Evolutionary conservation across 1,139 yeast genomes (phyloP).

Genomic region (Yamadazyma buinensis): DNA sequence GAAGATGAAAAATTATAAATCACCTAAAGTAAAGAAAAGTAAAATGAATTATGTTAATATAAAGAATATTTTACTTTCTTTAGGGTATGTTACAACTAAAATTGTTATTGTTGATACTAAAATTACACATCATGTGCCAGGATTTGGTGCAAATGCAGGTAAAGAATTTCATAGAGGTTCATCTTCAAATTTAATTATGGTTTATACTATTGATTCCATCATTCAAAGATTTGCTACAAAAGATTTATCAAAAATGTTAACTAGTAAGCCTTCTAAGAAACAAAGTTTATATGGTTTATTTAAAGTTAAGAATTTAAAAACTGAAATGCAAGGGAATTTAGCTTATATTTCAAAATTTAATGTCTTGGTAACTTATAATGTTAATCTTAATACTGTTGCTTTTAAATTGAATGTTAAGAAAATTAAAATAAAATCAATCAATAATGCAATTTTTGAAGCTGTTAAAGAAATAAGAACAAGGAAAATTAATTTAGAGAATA

Average conservation of each 20-base stretch:
- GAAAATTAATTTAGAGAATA: conserved; percentile 23
- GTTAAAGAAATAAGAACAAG: conserved; percentile 33
- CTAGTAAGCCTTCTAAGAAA: conserved; percentile 5
- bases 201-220: conserved; percentile 22
- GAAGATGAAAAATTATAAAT: conserved; percentile 5
- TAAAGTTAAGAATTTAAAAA: conserved; percentile 29
- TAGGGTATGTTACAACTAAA: conserved; percentile 22
- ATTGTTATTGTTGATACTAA: conserved; percentile 31
- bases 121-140: conserved; percentile 30
- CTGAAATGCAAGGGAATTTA: conserved; percentile 32
- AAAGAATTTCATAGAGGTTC: conserved; percentile 28
- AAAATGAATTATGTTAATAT: conserved; percentile 7
- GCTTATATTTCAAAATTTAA: conserved; percentile 27
- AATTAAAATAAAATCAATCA: conserved; percentile 32
- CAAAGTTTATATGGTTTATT: conserved; percentile 19
- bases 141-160: conserved; percentile 16
- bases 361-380: conserved; percentile 24
- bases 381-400: conserved; percentile 18
- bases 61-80: conserved; percentile 8
- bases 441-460: conserved; percentile 36
- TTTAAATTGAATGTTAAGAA: conserved; percentile 26
- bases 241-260: conserved; percentile 13
- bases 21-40: conserved; percentile 1
- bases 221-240: conserved; percentile 27
- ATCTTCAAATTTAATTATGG: conserved; percentile 24